A percentile compares a stretch with the other conserved stretches of the same genome.
phyloP scores from a whole-genome alignment of 306 rosid genomes.

The Crotalaria pallida region DNA sequence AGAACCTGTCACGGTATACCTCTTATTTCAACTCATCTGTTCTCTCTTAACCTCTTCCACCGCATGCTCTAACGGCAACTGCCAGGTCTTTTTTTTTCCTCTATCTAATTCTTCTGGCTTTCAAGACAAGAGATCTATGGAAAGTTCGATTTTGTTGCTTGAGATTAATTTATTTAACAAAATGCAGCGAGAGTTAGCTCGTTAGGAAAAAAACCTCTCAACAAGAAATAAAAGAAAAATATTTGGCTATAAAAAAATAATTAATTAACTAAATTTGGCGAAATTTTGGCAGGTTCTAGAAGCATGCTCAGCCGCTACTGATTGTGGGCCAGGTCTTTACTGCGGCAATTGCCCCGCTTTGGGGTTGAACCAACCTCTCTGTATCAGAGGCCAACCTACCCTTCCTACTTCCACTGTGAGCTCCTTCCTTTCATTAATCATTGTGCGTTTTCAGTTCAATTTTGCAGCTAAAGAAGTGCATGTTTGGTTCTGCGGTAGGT shows the following conservation, averaged over 20 bases:
- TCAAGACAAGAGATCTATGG: constrained; percentile 28
- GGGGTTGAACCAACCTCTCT: constrained; percentile 64
- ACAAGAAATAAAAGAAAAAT: too few species aligned
- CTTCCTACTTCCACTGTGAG: constrained; percentile 60
- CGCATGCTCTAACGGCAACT: constrained; percentile 69
- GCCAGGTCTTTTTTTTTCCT: constrained; percentile 52
- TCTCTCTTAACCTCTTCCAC: constrained; percentile 31
- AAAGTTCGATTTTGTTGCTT: not conserved
- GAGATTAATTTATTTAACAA: too few species aligned
- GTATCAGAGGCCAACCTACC: constrained; percentile 75
- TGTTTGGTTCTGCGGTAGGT: too few species aligned
- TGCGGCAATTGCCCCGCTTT: constrained; percentile 89
- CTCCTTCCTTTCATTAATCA: not conserved
- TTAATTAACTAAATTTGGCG: not conserved
- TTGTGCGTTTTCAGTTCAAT: not conserved
- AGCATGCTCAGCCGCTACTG: constrained; percentile 59
- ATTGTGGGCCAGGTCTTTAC: constrained; percentile 81
- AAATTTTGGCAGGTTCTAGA: constrained; percentile 50
- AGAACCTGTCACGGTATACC: constrained; percentile 20
- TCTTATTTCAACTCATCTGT: constrained; percentile 35
- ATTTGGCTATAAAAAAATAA: not conserved
- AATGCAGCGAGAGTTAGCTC: too few species aligned
- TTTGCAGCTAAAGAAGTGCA: not conserved
- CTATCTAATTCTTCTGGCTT: not conserved
- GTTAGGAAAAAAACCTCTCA: too few species aligned